Conservation (phyloP, 805 yeast genomes). For the Sungouiozyma intestinalis region DNA sequence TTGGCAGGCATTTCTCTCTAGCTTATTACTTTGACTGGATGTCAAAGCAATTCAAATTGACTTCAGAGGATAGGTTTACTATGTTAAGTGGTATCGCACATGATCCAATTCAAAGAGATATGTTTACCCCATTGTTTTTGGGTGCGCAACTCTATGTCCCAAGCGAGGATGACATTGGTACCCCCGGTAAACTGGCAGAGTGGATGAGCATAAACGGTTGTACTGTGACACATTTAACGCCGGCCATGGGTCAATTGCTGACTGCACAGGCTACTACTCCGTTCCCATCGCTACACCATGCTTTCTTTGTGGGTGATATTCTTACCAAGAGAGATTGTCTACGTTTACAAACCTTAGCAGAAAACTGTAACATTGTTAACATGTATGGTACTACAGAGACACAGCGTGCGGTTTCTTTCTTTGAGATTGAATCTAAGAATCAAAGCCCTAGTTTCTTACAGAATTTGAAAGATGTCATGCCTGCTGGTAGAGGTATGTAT, state of each 20-base stretch:
- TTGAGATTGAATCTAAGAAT: slow-evolving; percentile 68
- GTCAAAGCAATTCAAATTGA: slow-evolving; percentile 73
- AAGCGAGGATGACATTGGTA: slow-evolving; percentile 94
- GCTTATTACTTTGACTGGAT: slow-evolving; percentile 99
- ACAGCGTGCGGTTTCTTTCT: slow-evolving; percentile 94
- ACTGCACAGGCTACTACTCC: slow-evolving; percentile 91
- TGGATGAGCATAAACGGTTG: slow-evolving; percentile 93
- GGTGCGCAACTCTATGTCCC: slow-evolving; percentile 94
- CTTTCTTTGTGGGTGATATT: slow-evolving; percentile 97
- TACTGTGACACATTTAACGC: slow-evolving; percentile 94
- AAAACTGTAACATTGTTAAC: slow-evolving; percentile 81
- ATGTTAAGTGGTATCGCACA: slow-evolving; percentile 99
- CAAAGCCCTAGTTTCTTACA: slow-evolving; percentile 65
- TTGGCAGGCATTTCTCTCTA: slow-evolving; percentile 93
- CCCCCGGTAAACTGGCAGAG: slow-evolving; percentile 94
- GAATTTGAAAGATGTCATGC: slow-evolving; percentile 88
- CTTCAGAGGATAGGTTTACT: slow-evolving; percentile 78
- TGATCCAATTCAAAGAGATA: slow-evolving; percentile 98
- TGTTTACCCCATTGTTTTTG: slow-evolving; percentile 92
- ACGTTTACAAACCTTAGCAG: slow-evolving; percentile 83
- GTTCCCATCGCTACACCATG: slow-evolving; percentile 82
- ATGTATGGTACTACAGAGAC: slow-evolving; percentile 99
- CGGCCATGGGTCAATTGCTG: slow-evolving; percentile 97
- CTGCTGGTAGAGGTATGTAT: slow-evolving; percentile 96
- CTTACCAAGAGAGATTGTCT: slow-evolving; percentile 94